Evolutionary conservation across 495 filamentous ascomycete species (phyloP).

Genomic region (Pyrenula massariospora): DNA sequence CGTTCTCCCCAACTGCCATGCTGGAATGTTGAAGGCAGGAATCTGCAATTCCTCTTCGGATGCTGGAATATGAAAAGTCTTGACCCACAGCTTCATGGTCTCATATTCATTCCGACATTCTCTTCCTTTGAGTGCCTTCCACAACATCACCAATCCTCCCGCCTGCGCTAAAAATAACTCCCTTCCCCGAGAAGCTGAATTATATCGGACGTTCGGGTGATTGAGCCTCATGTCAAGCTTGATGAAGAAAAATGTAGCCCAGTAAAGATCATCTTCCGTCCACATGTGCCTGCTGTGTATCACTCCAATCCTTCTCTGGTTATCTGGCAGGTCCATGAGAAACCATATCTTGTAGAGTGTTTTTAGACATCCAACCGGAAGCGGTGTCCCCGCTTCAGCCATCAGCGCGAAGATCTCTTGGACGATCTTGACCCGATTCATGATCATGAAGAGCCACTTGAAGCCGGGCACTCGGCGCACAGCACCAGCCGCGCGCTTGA

Average conservation of each 20-base stretch:
- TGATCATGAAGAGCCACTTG: constrained; percentile 40
- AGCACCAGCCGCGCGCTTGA: constrained; percentile 4
- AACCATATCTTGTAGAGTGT: constrained; percentile 55
- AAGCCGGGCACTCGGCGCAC: constrained; percentile 30
- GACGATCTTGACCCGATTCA: constrained; percentile 30
- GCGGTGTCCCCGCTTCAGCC: constrained; percentile 32
- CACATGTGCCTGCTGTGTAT: constrained; percentile 35
- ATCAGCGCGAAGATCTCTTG: constrained; percentile 44
- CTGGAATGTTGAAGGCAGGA: neutral
- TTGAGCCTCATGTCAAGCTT: constrained; percentile 51
- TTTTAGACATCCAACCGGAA: constrained; percentile 28
- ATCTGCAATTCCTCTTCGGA: neutral
- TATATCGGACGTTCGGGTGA: constrained; percentile 28
- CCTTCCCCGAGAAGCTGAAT: constrained; percentile 25
- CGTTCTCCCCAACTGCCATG: neutral
- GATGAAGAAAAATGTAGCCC: constrained; percentile 42
- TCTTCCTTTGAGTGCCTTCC: constrained; percentile 31
- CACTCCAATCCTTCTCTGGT: constrained; percentile 30
- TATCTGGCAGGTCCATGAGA: constrained; percentile 47
- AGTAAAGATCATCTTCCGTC: constrained; percentile 39
- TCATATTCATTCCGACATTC: constrained; percentile 25
- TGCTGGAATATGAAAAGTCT: neutral
- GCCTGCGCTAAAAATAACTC: constrained; percentile 47
- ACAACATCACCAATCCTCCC: constrained; percentile 32
- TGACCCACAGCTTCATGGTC: constrained; percentile 30